Percentiles rank a stretch among this genome's conserved stretches.
phyloP scores from a whole-genome alignment of 805 yeast species.

The Candida sonorensis region DNA sequence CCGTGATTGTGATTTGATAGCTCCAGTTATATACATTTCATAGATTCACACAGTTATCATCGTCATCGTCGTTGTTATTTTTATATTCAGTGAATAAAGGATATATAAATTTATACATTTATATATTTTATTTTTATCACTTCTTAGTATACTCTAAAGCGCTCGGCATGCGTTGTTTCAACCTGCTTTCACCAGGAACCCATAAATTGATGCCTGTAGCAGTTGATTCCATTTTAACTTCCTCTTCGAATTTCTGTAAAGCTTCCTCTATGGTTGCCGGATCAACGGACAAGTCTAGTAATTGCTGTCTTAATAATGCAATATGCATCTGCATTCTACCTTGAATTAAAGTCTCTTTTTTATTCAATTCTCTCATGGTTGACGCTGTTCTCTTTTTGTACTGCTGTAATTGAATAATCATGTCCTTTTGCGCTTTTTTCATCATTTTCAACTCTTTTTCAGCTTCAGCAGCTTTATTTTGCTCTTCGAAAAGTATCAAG shows the following conservation, averaged over 20 bases:
- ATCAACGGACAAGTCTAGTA: slow-evolving; percentile 47
- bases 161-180: slow-evolving; percentile 51
- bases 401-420: slow-evolving; percentile 42
- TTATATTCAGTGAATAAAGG: too few relatives aligned
- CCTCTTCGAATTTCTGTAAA: slow-evolving; percentile 46
- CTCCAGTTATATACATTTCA: too few relatives aligned
- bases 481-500: neutral
- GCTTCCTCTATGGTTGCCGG: slow-evolving; percentile 53
- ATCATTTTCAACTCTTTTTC: slow-evolving; percentile 18
- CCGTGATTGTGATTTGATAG: too few relatives aligned
- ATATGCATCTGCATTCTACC: slow-evolving; percentile 62
- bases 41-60: too few relatives aligned
- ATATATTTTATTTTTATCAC: too few relatives aligned
- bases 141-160: slow-evolving; percentile 51
- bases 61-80: too few relatives aligned
- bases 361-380: slow-evolving; percentile 47
- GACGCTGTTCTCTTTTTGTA: slow-evolving; percentile 44
- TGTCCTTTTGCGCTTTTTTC: slow-evolving; percentile 24
- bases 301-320: slow-evolving; percentile 56
- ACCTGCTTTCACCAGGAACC: slow-evolving; percentile 46
- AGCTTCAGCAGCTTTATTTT: slow-evolving; percentile 3
- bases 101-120: too few relatives aligned
- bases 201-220: slow-evolving; percentile 52
- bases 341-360: slow-evolving; percentile 38
- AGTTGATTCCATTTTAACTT: slow-evolving; percentile 52